Evolutionary conservation across 495 filamentous ascomycete genomes (phyloP).

Genomic region (Parmelia sp.): DNA sequence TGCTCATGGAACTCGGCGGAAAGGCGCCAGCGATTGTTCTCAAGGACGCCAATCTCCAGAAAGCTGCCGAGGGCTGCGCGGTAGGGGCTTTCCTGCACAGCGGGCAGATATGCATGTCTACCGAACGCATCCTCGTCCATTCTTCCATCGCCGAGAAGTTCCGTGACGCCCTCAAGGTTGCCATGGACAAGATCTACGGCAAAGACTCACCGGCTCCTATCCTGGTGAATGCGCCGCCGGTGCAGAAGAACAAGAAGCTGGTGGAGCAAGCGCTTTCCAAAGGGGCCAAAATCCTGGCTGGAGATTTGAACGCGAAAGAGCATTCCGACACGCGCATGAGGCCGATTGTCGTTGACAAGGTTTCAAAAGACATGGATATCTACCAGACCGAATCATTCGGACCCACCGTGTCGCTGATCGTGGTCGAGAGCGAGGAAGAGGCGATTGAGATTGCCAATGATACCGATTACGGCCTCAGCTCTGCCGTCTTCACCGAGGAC

Average conservation of each 20-base stretch:
- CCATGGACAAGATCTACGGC: slow-evolving; percentile 46
- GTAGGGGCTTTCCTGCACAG: slow-evolving; percentile 51
- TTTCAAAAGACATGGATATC: slow-evolving; percentile 77
- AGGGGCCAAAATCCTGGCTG: slow-evolving; percentile 62
- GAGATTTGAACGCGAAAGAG: slow-evolving; percentile 47
- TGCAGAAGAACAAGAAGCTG: slow-evolving; percentile 62
- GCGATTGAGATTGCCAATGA: slow-evolving; percentile 47
- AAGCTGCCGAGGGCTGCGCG: slow-evolving; percentile 47
- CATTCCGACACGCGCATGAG: slow-evolving; percentile 48
- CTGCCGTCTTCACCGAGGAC: slow-evolving; percentile 44
- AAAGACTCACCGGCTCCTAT: slow-evolving; percentile 46
- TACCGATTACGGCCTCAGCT: slow-evolving; percentile 46
- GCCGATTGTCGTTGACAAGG: slow-evolving; percentile 61
- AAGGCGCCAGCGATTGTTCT: slow-evolving; percentile 55
- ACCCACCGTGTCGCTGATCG: slow-evolving; percentile 57
- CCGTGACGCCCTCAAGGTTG: slow-evolving; percentile 39
- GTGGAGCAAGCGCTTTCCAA: slow-evolving; percentile 58
- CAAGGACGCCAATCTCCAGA: slow-evolving; percentile 52
- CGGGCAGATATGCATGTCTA: slow-evolving; percentile 90
- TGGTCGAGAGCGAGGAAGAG: slow-evolving; percentile 44
- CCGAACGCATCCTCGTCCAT: slow-evolving; percentile 82
- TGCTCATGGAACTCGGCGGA: slow-evolving; percentile 57
- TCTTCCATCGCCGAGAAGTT: slow-evolving; percentile 60
- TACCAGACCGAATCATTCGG: slow-evolving; percentile 80
- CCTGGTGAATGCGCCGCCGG: slow-evolving; percentile 54